These are phyloP conservation scores for Actinomucor elegans DNA, from an alignment of 371 early-diverging fungal species.

Conservation along the genomic window DNA sequence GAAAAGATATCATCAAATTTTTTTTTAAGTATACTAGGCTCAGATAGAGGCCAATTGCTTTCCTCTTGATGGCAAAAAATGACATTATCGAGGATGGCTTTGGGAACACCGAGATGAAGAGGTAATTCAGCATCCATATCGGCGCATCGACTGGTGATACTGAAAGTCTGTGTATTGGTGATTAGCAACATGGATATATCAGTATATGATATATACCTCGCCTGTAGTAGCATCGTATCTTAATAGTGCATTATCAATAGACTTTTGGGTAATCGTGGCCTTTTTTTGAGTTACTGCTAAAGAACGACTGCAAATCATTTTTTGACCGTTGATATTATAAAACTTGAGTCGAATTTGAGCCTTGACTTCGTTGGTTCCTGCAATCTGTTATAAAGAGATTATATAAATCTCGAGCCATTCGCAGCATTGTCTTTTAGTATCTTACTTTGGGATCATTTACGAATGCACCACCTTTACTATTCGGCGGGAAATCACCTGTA, in stretches of 20 bases:
- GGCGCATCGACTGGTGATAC: slow-evolving; percentile 80
- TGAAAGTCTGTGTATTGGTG: slow-evolving; percentile 55
- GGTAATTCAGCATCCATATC: slow-evolving; percentile 91
- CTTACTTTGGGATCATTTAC: slow-evolving; percentile 95
- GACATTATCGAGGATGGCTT: slow-evolving; percentile 97
- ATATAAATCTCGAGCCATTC: no score
- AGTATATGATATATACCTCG: slow-evolving; percentile 52
- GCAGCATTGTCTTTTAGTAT: no score
- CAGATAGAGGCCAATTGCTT: slow-evolving; percentile 96
- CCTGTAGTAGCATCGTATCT: slow-evolving; percentile 62
- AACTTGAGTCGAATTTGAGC: slow-evolving; percentile 96
- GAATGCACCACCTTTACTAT: slow-evolving; percentile 91
- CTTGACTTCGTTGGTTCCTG: slow-evolving; percentile 82
- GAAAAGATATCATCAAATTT: slow-evolving; percentile 99
- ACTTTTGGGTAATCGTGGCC: slow-evolving; percentile 67
- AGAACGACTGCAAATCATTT: slow-evolving; percentile 81
- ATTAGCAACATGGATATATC: no score
- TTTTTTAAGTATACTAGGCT: slow-evolving; percentile 92
- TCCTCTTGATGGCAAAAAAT: slow-evolving; percentile 99
- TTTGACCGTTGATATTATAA: slow-evolving; percentile 70
- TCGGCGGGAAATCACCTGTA: slow-evolving; percentile 97
- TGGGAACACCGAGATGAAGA: slow-evolving; percentile 84
- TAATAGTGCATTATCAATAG: slow-evolving; percentile 83
- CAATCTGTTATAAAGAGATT: slow-evolving; percentile 68
- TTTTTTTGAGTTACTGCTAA: slow-evolving; percentile 78